phyloP scores from a whole-genome alignment of 306 rosid species.

The Cucurbita moschata region DNA sequence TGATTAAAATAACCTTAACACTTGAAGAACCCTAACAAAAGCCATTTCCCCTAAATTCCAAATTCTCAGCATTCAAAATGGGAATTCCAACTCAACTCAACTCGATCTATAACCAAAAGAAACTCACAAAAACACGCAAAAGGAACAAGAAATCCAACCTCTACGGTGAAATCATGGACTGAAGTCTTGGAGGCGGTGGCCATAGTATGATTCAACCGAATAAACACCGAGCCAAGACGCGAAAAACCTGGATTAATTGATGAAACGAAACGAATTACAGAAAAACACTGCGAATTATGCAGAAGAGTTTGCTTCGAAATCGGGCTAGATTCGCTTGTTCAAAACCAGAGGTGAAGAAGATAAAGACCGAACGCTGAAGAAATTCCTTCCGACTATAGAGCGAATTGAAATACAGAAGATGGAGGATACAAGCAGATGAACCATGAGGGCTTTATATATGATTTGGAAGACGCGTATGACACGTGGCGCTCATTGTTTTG shows the following conservation, averaged over 20 bases:
- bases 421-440: neutral
- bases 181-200: slow-evolving; percentile 16
- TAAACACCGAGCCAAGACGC: neutral
- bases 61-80: neutral
- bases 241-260: slow-evolving; percentile 1
- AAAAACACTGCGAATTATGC: neutral
- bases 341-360: slow-evolving; percentile 12
- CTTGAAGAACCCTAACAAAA: neutral
- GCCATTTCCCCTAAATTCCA: neutral
- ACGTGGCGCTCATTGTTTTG: neutral
- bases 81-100: neutral
- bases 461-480: neutral
- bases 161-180: slow-evolving; percentile 45
- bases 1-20: neutral
- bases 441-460: neutral
- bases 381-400: slow-evolving; percentile 7
- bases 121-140: neutral
- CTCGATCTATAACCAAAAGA: neutral
- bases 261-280: neutral
- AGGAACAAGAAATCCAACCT: slow-evolving; percentile 14
- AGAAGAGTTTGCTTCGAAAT: slow-evolving; percentile 5
- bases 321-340: neutral
- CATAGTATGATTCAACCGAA: slow-evolving; percentile 19
- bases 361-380: slow-evolving; percentile 1
- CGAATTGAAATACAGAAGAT: slow-evolving; percentile 32